These are phyloP conservation scores for Ganoderma boninense DNA, from an alignment of 1,284 basidiomycete species.

Conservation along the genomic window DNA sequence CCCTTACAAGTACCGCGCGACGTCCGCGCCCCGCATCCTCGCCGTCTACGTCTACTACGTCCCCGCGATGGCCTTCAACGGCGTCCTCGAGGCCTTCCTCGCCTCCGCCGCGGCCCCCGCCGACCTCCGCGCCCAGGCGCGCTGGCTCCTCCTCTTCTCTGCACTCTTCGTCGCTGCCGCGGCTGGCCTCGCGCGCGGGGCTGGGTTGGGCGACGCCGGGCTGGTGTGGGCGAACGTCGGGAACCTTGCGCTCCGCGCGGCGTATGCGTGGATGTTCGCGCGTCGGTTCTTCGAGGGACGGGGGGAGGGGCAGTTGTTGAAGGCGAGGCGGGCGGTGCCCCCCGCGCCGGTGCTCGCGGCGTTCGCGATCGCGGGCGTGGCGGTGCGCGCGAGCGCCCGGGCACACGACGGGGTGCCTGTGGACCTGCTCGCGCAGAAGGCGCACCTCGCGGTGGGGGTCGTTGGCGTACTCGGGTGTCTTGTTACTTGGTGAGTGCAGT, in stretches of 20 bases:
- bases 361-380: slow-evolving; percentile 39
- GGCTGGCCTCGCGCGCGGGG: slow-evolving; percentile 52
- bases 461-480: slow-evolving; percentile 39
- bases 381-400: slow-evolving; percentile 40
- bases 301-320: slow-evolving; percentile 11
- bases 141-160: slow-evolving; percentile 77
- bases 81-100: slow-evolving; percentile 89
- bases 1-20: slow-evolving; percentile 72
- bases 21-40: slow-evolving; percentile 80
- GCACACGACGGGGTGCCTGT: slow-evolving; percentile 29
- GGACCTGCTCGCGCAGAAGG: slow-evolving; percentile 36
- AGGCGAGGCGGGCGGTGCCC: slow-evolving; percentile 37
- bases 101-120: slow-evolving; percentile 74
- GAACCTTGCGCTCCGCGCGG: slow-evolving; percentile 67
- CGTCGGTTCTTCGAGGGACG: slow-evolving; percentile 34
- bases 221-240: slow-evolving; percentile 80
- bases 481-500: slow-evolving; percentile 39
- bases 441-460: slow-evolving; percentile 41
- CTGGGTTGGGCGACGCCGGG: slow-evolving; percentile 70
- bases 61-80: slow-evolving; percentile 89
- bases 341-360: slow-evolving; percentile 37
- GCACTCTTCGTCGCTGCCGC: slow-evolving; percentile 64
- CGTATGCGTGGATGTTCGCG: slow-evolving; percentile 55
- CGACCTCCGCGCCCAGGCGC: slow-evolving; percentile 73
- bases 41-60: slow-evolving; percentile 86